phyloP scores from a whole-genome alignment of 805 yeast genomes.

The Candida berthetii region DNA sequence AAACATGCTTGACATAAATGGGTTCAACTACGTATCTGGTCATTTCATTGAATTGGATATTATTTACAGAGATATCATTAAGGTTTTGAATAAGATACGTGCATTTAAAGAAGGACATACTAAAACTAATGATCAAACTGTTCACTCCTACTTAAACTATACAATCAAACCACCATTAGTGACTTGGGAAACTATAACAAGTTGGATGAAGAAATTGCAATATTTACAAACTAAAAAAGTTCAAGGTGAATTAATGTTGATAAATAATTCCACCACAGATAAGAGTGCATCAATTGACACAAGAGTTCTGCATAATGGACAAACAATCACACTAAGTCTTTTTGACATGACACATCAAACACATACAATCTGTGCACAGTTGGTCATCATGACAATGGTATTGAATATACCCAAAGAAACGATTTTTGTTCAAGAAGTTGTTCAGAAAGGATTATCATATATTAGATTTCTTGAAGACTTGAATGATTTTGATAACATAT shows the following conservation, averaged over 20 bases:
- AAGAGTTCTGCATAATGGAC: not conserved
- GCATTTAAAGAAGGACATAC: not conserved
- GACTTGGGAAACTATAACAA: not conserved
- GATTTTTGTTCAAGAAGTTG: not conserved
- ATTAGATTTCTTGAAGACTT: not conserved
- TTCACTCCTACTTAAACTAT: slow-evolving; percentile 8
- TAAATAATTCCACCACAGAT: too few species aligned
- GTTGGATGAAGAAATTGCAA: too few species aligned
- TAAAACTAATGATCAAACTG: too few species aligned
- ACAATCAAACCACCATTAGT: slow-evolving; percentile 7
- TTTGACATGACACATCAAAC: slow-evolving; percentile 37
- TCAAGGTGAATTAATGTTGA: too few species aligned
- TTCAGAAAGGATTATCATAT: not conserved
- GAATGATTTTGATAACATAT: not conserved
- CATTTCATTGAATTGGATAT: slow-evolving; percentile 18
- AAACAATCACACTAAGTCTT: not conserved
- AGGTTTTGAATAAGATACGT: slow-evolving; percentile 12
- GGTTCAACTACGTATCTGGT: slow-evolving; percentile 36
- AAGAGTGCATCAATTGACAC: not conserved
- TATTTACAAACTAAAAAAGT: too few species aligned
- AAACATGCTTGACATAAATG: slow-evolving; percentile 37
- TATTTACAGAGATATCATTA: slow-evolving; percentile 17
- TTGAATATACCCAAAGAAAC: too few species aligned
- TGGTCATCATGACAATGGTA: too few species aligned
- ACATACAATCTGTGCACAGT: slow-evolving; percentile 28